These are phyloP conservation scores for Kodamaea jinghongensis DNA, from an alignment of 805 yeast genomes.

Conservation along the genomic window DNA sequence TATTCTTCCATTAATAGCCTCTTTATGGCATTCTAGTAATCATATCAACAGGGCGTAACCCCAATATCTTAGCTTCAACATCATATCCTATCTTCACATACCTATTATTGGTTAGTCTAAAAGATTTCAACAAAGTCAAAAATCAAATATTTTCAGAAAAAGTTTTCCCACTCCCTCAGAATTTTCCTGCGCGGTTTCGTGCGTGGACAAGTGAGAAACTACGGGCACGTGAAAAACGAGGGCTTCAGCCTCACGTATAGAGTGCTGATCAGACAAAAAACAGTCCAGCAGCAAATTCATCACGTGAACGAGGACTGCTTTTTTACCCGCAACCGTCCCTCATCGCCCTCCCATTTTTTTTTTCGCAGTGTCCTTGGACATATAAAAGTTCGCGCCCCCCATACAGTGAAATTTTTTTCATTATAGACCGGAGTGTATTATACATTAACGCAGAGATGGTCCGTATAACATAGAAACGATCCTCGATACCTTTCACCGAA, in stretches of 20 bases:
- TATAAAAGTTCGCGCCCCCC: constrained; percentile 3
- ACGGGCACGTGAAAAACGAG: constrained; percentile 3
- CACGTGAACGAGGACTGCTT: constrained; percentile 8
- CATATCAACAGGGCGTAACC: too few species aligned
- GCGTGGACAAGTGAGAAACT: neutral
- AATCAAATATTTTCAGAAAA: constrained; percentile 4
- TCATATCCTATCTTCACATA: constrained; percentile 11
- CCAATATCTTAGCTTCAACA: neutral
- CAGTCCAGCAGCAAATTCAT: neutral
- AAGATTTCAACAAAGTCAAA: too few species aligned
- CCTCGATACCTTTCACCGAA: constrained; percentile 3
- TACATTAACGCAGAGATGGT: constrained; percentile 91
- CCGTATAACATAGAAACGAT: constrained; percentile 47
- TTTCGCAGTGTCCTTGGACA: neutral
- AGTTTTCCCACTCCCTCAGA: constrained; percentile 8
- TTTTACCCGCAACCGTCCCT: neutral
- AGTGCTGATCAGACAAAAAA: too few species aligned
- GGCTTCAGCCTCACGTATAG: neutral
- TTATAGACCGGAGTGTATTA: constrained; percentile 89
- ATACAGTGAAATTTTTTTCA: neutral
- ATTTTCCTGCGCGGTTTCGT: neutral
- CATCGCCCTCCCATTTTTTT: neutral
- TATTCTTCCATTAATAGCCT: too few species aligned
- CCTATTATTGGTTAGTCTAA: constrained; percentile 13
- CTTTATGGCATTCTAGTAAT: too few species aligned